Percentiles rank a stretch among this genome's conserved stretches.
Evolutionary conservation across 192 early-diverging fungal species (phyloP).

Genomic region (Backusella liffmaniae): DNA sequence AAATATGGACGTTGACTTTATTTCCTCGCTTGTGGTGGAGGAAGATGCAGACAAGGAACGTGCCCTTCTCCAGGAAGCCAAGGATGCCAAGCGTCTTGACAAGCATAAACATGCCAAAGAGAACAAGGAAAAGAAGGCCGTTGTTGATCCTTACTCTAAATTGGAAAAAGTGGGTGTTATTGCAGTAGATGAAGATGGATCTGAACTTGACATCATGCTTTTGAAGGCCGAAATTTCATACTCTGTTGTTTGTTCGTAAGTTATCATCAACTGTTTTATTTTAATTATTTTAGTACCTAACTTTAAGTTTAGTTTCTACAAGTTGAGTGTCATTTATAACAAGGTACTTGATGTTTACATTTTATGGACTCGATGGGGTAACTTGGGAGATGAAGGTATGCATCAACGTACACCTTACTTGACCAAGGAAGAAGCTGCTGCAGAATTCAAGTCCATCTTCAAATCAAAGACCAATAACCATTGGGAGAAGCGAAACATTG

Average conservation of each 20-base stretch:
- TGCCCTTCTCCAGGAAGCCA: constrained; percentile 20
- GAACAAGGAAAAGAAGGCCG: constrained; percentile 15
- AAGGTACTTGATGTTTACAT: constrained; percentile 43
- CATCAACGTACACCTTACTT: constrained; percentile 41
- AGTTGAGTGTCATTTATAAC: constrained; percentile 56
- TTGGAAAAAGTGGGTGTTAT: constrained; percentile 29
- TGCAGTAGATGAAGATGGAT: constrained; percentile 26
- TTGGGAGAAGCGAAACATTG: constrained; percentile 54
- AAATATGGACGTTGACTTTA: constrained; percentile 25
- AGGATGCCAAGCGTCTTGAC: constrained; percentile 4
- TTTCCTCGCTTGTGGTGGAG: constrained; percentile 29
- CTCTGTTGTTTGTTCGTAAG: constrained; percentile 37
- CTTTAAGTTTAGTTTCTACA: constrained; percentile 42
- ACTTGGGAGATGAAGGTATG: constrained; percentile 60
- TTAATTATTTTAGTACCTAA: background rate
- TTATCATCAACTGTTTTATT: background rate
- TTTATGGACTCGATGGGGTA: constrained; percentile 73
- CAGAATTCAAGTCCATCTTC: constrained; percentile 64
- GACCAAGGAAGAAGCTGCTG: constrained; percentile 35
- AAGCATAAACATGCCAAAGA: background rate
- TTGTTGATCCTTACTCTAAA: constrained; percentile 30
- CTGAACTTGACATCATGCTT: constrained; percentile 44
- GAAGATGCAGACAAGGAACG: constrained; percentile 34
- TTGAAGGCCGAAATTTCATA: constrained; percentile 43
- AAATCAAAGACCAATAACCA: constrained; percentile 65